Evolutionary conservation across 2,329 filamentous ascomycete genomes (phyloP), one percentile per base, ranked within the genome.

Genomic region (Eutypa lata): DNA sequence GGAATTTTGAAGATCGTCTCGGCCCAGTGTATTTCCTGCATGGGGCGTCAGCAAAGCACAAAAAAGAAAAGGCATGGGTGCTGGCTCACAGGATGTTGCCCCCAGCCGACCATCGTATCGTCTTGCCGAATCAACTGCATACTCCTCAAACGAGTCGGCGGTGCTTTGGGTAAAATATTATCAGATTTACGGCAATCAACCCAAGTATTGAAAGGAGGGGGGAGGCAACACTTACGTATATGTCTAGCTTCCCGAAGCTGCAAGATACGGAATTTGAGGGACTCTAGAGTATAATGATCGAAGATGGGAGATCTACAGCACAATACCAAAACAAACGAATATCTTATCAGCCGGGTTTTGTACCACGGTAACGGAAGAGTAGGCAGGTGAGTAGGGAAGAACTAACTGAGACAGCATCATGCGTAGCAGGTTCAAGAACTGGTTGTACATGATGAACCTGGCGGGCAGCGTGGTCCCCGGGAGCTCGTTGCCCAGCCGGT

Each of bases 1-100:
- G 79, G 78, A 19, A 78, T 70, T 1, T 79, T 78, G 57, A 86
- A 86, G 22, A 86, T 82, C 40, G 80, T 75, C 58, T 84, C 77
- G 6, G 82, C 81, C 83, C 83, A 87, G 61, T 86, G 82, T 4
- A 73, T 68, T 48, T 70, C 70, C 80, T 84, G 40, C 26, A 26
- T 7, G 13, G 6, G 35, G 28, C 24, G 44, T 55, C 58, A 51
- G 58, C 14, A 47, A 43, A 40, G 11, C n/a, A 19, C 22, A 16
- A n/a, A 7, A 24, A 38, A 5, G 35, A 6, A 38, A 38, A 5
- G 6, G 35, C 13, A 38, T 10, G 26, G 6, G 35, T 38, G 35
- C 14, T 6, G 8, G 56, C 60, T 35, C 47, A 68, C 66, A 22
- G 62, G 63, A 55, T 65, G 61, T 43, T 60, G 59, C 7, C 50